Evolutionary conservation across 2,329 filamentous ascomycete species (phyloP).

Genomic region (Cordyceps cicadae): DNA sequence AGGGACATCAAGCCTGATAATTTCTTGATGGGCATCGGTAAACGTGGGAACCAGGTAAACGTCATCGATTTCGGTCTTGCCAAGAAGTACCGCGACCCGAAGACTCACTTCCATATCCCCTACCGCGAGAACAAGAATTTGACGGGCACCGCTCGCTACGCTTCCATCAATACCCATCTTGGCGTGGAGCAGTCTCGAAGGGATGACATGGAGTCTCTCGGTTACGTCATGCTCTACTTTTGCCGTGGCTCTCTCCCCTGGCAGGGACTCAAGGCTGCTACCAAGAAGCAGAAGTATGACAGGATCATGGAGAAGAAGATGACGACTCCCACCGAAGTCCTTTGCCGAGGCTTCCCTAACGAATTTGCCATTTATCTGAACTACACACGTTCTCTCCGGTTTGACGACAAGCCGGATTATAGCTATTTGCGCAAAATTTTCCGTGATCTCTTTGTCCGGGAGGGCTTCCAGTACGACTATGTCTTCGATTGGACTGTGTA

Average conservation of each 20-base stretch:
- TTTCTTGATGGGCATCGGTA: slow-evolving; percentile 98
- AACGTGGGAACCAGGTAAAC: slow-evolving; percentile 98
- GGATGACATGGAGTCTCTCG: slow-evolving; percentile 98
- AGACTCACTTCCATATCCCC: slow-evolving; percentile 99
- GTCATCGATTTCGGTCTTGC: slow-evolving; percentile 98
- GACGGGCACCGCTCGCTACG: slow-evolving; percentile 96
- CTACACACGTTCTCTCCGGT: slow-evolving; percentile 96
- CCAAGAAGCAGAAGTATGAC: slow-evolving; percentile 99
- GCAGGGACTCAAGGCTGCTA: slow-evolving; percentile 97
- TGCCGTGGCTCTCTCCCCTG: slow-evolving; percentile 97
- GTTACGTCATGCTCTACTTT: slow-evolving; percentile 99
- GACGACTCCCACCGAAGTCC: slow-evolving; percentile 96
- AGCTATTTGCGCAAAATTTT: slow-evolving; percentile 99
- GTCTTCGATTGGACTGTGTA: slow-evolving; percentile 99
- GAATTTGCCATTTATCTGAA: slow-evolving; percentile 99
- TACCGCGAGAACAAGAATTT: slow-evolving; percentile 99
- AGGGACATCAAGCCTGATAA: slow-evolving; percentile 99
- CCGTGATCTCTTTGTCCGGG: slow-evolving; percentile 96
- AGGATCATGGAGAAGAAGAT: slow-evolving; percentile 99
- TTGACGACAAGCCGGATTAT: slow-evolving; percentile 99
- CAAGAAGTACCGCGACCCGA: slow-evolving; percentile 99
- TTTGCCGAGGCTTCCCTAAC: slow-evolving; percentile 98
- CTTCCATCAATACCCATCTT: slow-evolving; percentile 96
- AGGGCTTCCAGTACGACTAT: slow-evolving; percentile 99
- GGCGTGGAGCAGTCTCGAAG: slow-evolving; percentile 98